These are phyloP conservation scores for Exsudoporus floridanus DNA, from an alignment of 1,284 basidiomycete species.

Conservation along the genomic window DNA sequence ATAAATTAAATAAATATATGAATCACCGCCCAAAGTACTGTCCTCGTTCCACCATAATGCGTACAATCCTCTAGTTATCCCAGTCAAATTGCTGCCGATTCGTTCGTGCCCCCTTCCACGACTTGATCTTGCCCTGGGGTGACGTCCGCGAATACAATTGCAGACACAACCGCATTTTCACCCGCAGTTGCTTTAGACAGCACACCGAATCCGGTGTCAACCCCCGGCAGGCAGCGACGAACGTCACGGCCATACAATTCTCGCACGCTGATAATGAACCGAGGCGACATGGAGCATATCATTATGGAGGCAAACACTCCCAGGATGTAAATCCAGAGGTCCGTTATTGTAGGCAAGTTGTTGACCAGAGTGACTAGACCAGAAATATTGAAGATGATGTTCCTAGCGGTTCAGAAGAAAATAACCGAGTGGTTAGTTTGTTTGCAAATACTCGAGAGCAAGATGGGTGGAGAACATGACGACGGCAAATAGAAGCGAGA, in stretches of 20 bases:
- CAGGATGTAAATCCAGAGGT: not conserved
- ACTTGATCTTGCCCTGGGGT: not conserved
- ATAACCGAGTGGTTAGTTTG: too few species aligned
- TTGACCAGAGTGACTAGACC: too few species aligned
- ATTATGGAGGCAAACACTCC: not conserved
- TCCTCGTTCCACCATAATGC: too few species aligned
- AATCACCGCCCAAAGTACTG: too few species aligned
- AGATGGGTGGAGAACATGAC: not conserved
- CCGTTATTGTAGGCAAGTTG: not conserved
- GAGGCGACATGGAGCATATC: not conserved
- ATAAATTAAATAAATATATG: too few species aligned
- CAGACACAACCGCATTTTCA: not conserved
- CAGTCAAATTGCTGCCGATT: too few species aligned
- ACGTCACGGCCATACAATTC: not conserved
- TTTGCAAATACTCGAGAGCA: not conserved
- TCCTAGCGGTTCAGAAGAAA: too few species aligned
- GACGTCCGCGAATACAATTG: not conserved
- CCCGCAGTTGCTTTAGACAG: not conserved
- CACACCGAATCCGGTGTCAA: not conserved
- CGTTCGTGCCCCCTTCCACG: too few species aligned
- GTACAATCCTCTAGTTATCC: too few species aligned
- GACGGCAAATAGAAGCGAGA: not conserved
- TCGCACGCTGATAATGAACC: not conserved
- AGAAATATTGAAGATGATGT: too few species aligned
- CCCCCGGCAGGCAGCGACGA: not conserved